These are phyloP conservation scores for Kluyveromyces aestuarii DNA, from an alignment of 805 yeast genomes.

Conservation along the genomic window DNA sequence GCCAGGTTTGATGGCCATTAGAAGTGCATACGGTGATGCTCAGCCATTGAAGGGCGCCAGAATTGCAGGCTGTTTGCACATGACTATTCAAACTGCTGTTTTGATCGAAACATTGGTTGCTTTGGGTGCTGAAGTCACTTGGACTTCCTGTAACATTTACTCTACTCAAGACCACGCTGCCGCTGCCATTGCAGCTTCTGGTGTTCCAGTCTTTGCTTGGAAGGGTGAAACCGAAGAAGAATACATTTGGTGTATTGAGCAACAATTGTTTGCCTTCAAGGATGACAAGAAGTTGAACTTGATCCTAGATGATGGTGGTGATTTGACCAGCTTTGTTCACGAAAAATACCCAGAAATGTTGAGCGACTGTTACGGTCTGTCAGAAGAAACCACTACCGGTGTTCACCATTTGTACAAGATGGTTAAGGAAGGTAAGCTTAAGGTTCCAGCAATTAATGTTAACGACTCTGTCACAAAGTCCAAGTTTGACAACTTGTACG, in stretches of 20 bases:
- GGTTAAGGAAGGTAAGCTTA: conserved; percentile 78
- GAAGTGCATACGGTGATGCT: conserved; percentile 79
- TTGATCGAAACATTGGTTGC: conserved; percentile 95
- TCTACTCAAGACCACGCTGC: conserved; percentile 99
- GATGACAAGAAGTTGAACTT: conserved; percentile 90
- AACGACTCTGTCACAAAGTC: conserved; percentile 99
- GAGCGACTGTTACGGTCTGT: conserved; percentile 87
- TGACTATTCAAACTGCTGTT: conserved; percentile 99
- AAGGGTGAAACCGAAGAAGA: conserved; percentile 99
- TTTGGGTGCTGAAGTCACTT: conserved; percentile 98
- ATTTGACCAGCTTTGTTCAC: conserved; percentile 92
- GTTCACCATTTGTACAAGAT: conserved; percentile 97
- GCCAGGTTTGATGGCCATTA: conserved; percentile 99
- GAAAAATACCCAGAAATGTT: conserved; percentile 97
- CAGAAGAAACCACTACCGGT: conserved; percentile 99
- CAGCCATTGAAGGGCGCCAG: conserved; percentile 98
- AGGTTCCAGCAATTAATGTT: conserved; percentile 99
- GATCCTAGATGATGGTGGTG: conserved; percentile 99
- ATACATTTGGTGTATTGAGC: conserved; percentile 98
- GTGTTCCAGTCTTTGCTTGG: conserved; percentile 99
- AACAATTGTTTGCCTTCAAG: conserved; percentile 96
- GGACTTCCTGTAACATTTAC: conserved; percentile 99
- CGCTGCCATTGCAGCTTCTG: conserved; percentile 98
- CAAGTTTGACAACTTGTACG: conserved; percentile 98
- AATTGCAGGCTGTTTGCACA: conserved; percentile 98